Base-by-base conservation (phyloP, 805 yeast species). In the Sugiyamaella mastotermitis region DNA sequence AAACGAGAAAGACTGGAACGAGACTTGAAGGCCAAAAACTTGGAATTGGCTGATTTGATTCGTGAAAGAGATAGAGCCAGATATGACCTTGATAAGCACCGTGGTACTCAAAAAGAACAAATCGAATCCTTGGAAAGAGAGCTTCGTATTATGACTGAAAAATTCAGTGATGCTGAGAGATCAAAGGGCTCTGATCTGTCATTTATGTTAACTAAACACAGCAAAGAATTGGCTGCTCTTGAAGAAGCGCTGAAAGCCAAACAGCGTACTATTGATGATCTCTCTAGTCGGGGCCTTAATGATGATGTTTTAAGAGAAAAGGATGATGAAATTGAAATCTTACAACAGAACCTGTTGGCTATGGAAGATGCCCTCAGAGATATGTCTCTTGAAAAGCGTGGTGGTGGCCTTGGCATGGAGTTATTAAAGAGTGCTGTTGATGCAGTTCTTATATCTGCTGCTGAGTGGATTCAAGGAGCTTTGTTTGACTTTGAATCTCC, bases 11-110 rank as follows among this genome's bases (percentile, higher is more conserved):
- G 76, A 54, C 62, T 83, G 25, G 95, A 87, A 53, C 72, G 83
- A 40, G 95, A 87, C 43, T 65, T 86, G 58, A 86, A 84, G 57
- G 72, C 88, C 10, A 87, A 87, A 61, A 86, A 84, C 56, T 70
- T 86, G 31, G 95, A 86, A 60, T 69, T 86, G 44, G 95, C 95
- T 1, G 95, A 85, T 50, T 69, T 86, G 50, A 87, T 87, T 40
- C 73, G 92, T 45, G 95, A 86, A 56, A 76, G 96, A 41, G 96
- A 86, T 55, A 72, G 94, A 33, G 94, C 95, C 1, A 72, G 90
- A 53, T 66, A 86, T 49, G 95, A 86, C 42, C 62, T 85, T 29
- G 95, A 84, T 46, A 72, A 83, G 48, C 55, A 72, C 8, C 76
- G 71, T 49, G 87, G 83, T 7, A 65, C 74, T 28, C 78, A 78